Percentiles rank a stretch among this genome's conserved stretches.
Conservation (phyloP, 257 asterid species). For the Capsicum chinense region DNA sequence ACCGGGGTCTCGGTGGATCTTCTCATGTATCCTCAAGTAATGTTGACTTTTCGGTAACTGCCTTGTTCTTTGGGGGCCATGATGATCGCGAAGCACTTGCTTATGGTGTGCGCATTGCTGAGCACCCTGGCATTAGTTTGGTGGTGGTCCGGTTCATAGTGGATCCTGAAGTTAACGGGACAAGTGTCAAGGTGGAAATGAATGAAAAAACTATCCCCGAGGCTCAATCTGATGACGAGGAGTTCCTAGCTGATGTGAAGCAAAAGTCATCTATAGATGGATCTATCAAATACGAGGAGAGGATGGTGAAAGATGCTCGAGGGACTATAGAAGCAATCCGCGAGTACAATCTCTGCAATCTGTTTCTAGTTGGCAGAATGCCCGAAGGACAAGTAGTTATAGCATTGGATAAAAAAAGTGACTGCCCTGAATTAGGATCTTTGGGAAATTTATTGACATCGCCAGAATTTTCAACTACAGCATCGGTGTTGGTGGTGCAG, state of each 20-base stretch:
- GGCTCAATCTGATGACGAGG: conserved; percentile 35
- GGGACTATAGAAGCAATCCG: conserved; percentile 36
- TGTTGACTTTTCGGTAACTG: conserved; percentile 45
- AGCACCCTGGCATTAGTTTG: conserved; percentile 60
- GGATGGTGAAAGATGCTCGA: conserved; percentile 34
- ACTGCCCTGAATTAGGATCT: conserved; percentile 52
- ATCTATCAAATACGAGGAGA: conserved; percentile 46
- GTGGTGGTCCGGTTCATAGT: conserved; percentile 40
- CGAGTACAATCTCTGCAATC: conserved; percentile 36
- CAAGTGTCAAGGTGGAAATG: conserved; percentile 33
- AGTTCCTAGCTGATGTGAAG: conserved; percentile 40
- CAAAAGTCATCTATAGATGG: conserved; percentile 31
- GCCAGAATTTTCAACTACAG: conserved; percentile 39
- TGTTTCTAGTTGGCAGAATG: conserved; percentile 50
- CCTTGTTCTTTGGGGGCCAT: conserved; percentile 55
- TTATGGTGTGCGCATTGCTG: conserved; percentile 58
- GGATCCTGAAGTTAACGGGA: conserved; percentile 36
- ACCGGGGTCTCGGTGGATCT: conserved; percentile 64
- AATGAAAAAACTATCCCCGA: conserved; percentile 17
- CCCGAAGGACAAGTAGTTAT: conserved; percentile 48
- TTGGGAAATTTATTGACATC: conserved; percentile 43
- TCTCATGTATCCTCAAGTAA: conserved; percentile 59
- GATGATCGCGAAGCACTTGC: conserved; percentile 66
- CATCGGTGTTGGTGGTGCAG: conserved; percentile 53
- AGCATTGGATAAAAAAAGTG: conserved; percentile 37